A percentile compares a stretch with the other conserved stretches of the same genome.
Conservation (phyloP, 768 basidiomycete genomes). For the Saitozyma sp. region DNA sequence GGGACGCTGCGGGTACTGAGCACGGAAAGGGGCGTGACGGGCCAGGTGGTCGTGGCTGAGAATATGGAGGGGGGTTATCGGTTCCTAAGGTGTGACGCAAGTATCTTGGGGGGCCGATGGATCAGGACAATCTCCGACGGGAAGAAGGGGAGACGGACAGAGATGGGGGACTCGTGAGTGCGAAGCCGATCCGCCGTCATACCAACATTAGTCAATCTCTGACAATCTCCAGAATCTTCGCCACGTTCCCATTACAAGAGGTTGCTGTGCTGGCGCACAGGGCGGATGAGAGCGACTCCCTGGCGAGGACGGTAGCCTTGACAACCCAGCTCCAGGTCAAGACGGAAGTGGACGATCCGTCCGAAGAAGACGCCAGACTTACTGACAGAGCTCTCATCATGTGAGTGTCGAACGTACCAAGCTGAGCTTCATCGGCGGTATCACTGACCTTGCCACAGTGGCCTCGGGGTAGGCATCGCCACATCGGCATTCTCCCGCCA, state of each 20-base stretch:
- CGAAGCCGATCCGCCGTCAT: not conserved
- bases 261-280: conserved; percentile 70
- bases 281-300: conserved; percentile 41
- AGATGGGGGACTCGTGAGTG: conserved; percentile 58
- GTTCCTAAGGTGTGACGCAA: conserved; percentile 61
- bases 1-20: conserved; percentile 42
- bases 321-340: conserved; percentile 39
- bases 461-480: conserved; percentile 81
- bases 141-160: conserved; percentile 56
- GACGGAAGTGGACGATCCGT: conserved; percentile 55
- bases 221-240: conserved; percentile 65
- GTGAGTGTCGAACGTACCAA: conserved; percentile 4
- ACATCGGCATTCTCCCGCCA: conserved; percentile 72
- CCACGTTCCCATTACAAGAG: conserved; percentile 82
- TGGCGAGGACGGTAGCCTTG: conserved; percentile 45
- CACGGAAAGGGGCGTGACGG: conserved; percentile 59
- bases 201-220: not conserved
- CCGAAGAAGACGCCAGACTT: conserved; percentile 66
- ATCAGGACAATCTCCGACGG: conserved; percentile 54
- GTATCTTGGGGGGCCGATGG: conserved; percentile 74
- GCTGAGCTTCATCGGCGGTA: too few relatives aligned
- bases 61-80: conserved; percentile 47
- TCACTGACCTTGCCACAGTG: conserved; percentile 57
- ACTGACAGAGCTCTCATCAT: conserved; percentile 20
- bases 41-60: conserved; percentile 80